Evolutionary conservation across 2,329 filamentous ascomycete species (phyloP), one percentile per base, ranked within the genome.

Genomic region (Decorospora gaudefroyi): DNA sequence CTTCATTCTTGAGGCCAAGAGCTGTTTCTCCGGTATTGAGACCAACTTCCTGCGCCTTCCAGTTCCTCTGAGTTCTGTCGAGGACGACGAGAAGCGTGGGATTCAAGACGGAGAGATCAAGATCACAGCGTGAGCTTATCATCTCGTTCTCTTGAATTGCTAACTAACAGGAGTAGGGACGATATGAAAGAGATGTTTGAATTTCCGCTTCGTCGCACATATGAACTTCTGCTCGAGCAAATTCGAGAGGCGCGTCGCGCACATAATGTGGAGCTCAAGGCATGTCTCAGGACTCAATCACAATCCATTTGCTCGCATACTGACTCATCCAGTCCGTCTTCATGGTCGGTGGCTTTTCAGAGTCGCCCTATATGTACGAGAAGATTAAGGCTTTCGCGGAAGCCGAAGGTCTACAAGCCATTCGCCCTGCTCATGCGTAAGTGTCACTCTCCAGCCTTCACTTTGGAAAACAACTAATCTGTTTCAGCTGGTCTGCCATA

Each of bases 311-410:
- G 21, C 11, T 21, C 6, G 12, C 6, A 25, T 28, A 41, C 39
- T 36, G 4, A 39, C 38, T 18, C 1, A 2, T 3, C 25, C n/a
- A 41, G 60, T 60, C 42, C 6, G 13, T 64, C 0, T 57, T 64
- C 42, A 22, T 65, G 17, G 58, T 67, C 1, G 62, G 61, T 1
- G 64, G 65, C 0, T 65, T 67, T n/a, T 55, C 62, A 0, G 57
- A 61, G 15, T 61, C 54, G 0, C 46, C 57, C 0, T 67, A 64
- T 27, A 54, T 65, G 25, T 50, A 48, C 6, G 10, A 23, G 0
- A 46, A 59, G 29, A 43, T 66, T 13, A 51, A 46, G 8, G 12
- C 12, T 0, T 53, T 55, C 4, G 32, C 30, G 0, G 25, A 40
- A 7, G 7, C 4, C 1, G 26, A 46, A 4, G 31, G 26, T 1